Percentiles rank a stretch among this genome's conserved stretches.
These are phyloP conservation scores for Silene latifolia DNA, from an alignment of 148 eudicot genomes.

Conservation along the genomic window DNA sequence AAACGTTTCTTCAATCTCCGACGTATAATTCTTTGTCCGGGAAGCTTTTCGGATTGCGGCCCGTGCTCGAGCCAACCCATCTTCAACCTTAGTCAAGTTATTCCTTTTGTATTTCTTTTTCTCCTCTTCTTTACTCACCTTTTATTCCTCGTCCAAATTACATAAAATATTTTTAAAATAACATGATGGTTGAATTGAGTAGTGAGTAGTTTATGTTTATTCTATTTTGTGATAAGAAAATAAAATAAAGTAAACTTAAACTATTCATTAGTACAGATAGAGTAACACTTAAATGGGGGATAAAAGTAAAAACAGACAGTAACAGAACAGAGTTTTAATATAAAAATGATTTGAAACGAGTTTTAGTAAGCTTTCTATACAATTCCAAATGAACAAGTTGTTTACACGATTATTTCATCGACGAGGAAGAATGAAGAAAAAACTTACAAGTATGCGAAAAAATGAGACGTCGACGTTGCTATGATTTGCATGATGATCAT, in stretches of 20 bases:
- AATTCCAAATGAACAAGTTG: no score
- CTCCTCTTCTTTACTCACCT: background rate
- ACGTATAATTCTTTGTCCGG: conserved; percentile 4
- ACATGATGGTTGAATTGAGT: no score
- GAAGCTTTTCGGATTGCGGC: conserved; percentile 22
- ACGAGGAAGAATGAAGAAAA: background rate
- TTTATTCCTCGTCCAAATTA: background rate
- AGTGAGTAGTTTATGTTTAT: no score
- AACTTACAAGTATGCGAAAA: conserved; percentile 16
- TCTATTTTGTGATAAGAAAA: no score
- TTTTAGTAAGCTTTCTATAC: no score
- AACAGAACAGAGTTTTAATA: no score
- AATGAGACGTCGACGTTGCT: background rate
- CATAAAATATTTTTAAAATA: background rate
- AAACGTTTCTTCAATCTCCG: conserved; percentile 15
- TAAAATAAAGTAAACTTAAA: no score
- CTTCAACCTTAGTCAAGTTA: conserved; percentile 15
- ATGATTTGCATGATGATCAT: background rate
- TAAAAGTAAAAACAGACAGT: no score
- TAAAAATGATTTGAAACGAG: no score
- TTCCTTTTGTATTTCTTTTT: background rate
- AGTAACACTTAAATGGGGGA: no score
- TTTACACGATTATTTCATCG: background rate
- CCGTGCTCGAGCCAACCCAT: conserved; percentile 22
- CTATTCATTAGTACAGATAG: no score